Conservation (phyloP, 495 filamentous ascomycete species). For the Wilcoxina mikolae region DNA sequence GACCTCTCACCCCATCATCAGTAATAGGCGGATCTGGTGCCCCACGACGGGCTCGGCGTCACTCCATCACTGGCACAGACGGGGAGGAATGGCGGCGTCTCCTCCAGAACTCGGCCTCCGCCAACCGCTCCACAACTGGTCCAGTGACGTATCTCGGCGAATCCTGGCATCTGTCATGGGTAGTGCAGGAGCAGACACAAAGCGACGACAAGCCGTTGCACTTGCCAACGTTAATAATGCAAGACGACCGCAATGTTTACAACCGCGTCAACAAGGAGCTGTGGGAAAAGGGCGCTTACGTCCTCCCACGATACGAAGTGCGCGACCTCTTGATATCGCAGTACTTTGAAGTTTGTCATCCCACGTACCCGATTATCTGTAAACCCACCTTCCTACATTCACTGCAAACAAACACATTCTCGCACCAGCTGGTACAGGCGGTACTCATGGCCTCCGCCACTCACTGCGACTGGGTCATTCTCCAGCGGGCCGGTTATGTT, state of each 20-base stretch:
- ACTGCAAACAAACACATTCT: slow-evolving; percentile 12
- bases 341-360: slow-evolving; percentile 13
- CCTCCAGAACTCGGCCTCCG: slow-evolving; percentile 5
- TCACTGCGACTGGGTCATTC: slow-evolving; percentile 14
- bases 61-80: slow-evolving; percentile 11
- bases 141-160: slow-evolving; percentile 16
- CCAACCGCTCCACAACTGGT: slow-evolving; percentile 6
- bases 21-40: not conserved
- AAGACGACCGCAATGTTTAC: slow-evolving; percentile 7
- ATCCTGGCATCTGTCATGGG: slow-evolving; percentile 16
- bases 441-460: slow-evolving; percentile 13
- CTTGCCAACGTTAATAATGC: slow-evolving; percentile 5
- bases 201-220: slow-evolving; percentile 6
- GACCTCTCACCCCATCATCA: not conserved
- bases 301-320: slow-evolving; percentile 9
- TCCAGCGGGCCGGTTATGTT: slow-evolving; percentile 10
- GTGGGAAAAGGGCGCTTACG: slow-evolving; percentile 14
- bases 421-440: slow-evolving; percentile 13
- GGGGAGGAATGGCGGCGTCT: slow-evolving; percentile 12
- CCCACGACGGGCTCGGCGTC: not conserved
- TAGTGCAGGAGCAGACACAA: not conserved
- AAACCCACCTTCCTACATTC: slow-evolving; percentile 6
- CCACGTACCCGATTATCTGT: slow-evolving; percentile 11
- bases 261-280: slow-evolving; percentile 10
- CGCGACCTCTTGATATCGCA: slow-evolving; percentile 11